Percentiles rank a stretch among this genome's conserved stretches.
These are phyloP conservation scores for Epichloe typhina DNA, from an alignment of 2,329 filamentous ascomycete genomes.

Conservation along the genomic window DNA sequence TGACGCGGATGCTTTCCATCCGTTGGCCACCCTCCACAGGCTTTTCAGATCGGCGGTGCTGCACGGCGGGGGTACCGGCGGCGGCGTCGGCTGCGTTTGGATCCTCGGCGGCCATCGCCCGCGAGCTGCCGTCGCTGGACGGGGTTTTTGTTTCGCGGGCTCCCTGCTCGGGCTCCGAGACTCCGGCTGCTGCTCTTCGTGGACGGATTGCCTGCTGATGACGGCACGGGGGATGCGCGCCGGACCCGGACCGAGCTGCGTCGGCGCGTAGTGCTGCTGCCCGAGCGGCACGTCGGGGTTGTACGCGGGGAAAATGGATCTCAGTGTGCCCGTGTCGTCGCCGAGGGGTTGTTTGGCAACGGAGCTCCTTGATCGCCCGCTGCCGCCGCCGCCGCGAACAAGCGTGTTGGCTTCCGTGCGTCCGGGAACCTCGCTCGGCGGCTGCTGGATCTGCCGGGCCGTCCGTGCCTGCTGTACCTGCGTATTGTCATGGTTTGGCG, in stretches of 20 bases:
- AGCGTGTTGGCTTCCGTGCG: conserved; percentile 36
- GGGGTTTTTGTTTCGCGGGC: conserved; percentile 1
- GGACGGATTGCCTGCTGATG: conserved; percentile 53
- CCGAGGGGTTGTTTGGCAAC: conserved; percentile 41
- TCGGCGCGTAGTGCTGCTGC: conserved; percentile 58
- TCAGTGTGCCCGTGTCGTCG: conserved; percentile 30
- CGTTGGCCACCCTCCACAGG: conserved; percentile 58
- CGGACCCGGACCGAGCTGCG: conserved; percentile 50
- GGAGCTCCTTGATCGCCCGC: conserved; percentile 38
- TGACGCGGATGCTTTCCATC: conserved; percentile 48
- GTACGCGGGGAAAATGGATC: conserved; percentile 66
- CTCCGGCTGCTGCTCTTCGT: conserved; percentile 13
- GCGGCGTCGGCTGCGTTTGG: conserved; percentile 23
- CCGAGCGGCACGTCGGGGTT: conserved; percentile 53
- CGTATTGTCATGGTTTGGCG: too few species aligned
- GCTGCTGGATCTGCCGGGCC: too few species aligned
- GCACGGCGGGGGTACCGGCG: conserved; percentile 34
- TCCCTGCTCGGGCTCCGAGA: background rate
- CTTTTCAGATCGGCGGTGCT: conserved; percentile 49
- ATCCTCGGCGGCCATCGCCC: conserved; percentile 17
- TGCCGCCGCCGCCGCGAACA: conserved; percentile 38
- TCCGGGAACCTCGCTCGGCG: conserved; percentile 24
- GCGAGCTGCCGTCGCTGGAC: conserved; percentile 7
- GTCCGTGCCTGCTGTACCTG: too few species aligned
- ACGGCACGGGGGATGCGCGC: conserved; percentile 48